A percentile compares a stretch with the other conserved stretches of the same genome.
phyloP scores from a whole-genome alignment of 495 filamentous ascomycete species.

The Friedmanniomyces simplex region DNA sequence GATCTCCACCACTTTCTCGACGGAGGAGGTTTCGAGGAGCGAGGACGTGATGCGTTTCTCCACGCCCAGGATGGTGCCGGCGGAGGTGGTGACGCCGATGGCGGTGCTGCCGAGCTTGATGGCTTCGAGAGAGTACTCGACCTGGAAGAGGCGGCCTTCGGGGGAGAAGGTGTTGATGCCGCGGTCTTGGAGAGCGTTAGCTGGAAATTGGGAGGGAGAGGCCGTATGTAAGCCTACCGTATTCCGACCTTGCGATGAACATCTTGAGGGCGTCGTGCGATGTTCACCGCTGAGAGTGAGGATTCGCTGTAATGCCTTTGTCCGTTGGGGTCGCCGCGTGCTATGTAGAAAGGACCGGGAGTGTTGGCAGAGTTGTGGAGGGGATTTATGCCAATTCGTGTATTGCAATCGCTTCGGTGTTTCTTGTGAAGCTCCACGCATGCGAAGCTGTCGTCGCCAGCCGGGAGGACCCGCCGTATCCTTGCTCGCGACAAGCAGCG shows the following conservation, averaged over 20 bases:
- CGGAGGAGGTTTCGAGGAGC: conserved; percentile 89
- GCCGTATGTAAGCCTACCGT: conserved; percentile 53
- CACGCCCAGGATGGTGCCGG: conserved; percentile 90
- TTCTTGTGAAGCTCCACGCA: background rate
- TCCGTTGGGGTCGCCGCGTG: background rate
- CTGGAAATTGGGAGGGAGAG: conserved; percentile 4
- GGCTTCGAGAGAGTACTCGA: conserved; percentile 99
- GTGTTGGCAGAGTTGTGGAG: no score
- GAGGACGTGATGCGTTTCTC: conserved; percentile 98
- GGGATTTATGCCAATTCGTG: background rate
- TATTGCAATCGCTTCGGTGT: background rate
- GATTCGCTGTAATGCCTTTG: background rate
- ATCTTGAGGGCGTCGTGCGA: conserved; percentile 45
- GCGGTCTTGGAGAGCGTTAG: conserved; percentile 56
- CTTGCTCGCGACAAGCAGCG: background rate
- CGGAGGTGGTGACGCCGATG: conserved; percentile 89
- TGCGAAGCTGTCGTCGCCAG: conserved; percentile 9
- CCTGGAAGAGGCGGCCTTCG: conserved; percentile 98
- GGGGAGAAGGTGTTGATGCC: conserved; percentile 99
- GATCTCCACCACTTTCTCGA: conserved; percentile 99
- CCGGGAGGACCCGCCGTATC: background rate
- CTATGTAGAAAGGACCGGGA: no score
- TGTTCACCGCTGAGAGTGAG: background rate
- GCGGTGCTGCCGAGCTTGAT: conserved; percentile 98
- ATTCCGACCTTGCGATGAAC: conserved; percentile 99